phyloP scores from a whole-genome alignment of 2,329 filamentous ascomycete species.

The Neofusicoccum sp. region DNA sequence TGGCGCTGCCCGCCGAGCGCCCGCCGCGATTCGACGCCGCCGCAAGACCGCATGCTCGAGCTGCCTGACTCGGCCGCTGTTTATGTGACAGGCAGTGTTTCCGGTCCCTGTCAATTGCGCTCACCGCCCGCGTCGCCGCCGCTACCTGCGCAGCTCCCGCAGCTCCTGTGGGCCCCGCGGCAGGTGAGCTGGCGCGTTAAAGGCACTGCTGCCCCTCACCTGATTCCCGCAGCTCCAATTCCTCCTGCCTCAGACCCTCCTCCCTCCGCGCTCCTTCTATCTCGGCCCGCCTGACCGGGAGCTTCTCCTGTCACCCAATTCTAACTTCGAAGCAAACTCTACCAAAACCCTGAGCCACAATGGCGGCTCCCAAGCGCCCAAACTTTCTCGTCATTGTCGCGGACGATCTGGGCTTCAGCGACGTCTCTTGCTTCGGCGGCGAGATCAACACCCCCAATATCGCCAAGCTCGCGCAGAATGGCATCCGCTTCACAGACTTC shows the following conservation, averaged over 20 bases:
- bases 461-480: constrained; percentile 47
- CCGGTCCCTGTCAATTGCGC: neutral
- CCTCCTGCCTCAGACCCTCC: neutral
- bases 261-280: neutral
- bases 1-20: too few species aligned
- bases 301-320: neutral
- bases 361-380: constrained; percentile 43
- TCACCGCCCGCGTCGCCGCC: constrained; percentile 8
- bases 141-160: neutral
- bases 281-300: neutral
- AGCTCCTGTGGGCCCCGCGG: constrained; percentile 5
- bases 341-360: neutral
- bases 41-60: too few species aligned
- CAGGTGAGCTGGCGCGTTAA: constrained; percentile 9
- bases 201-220: constrained; percentile 3
- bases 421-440: constrained; percentile 58
- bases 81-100: neutral
- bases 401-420: constrained; percentile 61
- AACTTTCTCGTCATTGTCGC: constrained; percentile 61
- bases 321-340: neutral
- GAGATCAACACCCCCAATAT: constrained; percentile 62
- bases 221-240: neutral
- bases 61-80: neutral
- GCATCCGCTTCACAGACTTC: constrained; percentile 63
- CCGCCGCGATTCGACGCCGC: too few species aligned